Percentiles rank a stretch among this genome's conserved stretches.
Evolutionary conservation across 208 protist genomes (phyloP).

Genomic region (Trypanosoma caninum): DNA sequence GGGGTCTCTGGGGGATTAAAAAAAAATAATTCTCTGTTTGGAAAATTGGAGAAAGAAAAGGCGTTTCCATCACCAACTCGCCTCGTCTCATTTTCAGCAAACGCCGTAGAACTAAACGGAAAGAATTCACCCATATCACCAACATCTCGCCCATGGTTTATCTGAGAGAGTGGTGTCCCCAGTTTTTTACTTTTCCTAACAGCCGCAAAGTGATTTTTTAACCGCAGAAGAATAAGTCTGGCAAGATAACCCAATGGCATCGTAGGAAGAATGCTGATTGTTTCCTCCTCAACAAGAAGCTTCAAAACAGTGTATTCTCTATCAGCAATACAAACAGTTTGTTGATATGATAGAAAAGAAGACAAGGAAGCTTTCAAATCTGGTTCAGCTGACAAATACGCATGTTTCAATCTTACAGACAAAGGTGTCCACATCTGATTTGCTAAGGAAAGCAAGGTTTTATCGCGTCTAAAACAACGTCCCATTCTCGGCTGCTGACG

Average conservation of each 20-base stretch:
- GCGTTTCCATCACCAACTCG: not conserved
- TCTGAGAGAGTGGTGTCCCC: not conserved
- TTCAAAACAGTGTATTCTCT: slow-evolving; percentile 9
- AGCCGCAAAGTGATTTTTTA: not conserved
- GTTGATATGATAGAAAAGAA: not conserved
- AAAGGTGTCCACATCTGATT: slow-evolving; percentile 25
- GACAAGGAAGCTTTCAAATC: too few relatives aligned
- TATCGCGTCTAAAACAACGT: slow-evolving; percentile 14
- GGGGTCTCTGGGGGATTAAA: too few relatives aligned
- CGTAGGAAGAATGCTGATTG: slow-evolving; percentile 18
- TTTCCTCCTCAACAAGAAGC: not conserved
- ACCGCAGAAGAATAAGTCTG: slow-evolving; percentile 16
- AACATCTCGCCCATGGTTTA: not conserved
- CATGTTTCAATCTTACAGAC: slow-evolving; percentile 5
- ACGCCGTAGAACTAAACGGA: not conserved
- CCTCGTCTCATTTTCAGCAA: not conserved
- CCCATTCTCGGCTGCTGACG: slow-evolving; percentile 6
- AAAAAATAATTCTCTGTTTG: too few relatives aligned
- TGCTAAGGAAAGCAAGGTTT: slow-evolving; percentile 5
- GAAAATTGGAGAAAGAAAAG: too few relatives aligned
- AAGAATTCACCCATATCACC: not conserved
- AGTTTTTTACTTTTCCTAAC: not conserved
- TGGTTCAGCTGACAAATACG: not conserved
- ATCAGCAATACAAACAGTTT: slow-evolving; percentile 5
- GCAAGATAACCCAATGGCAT: slow-evolving; percentile 24